phyloP scores from a whole-genome alignment of 116 monocot genomes.

The Iris pallida region DNA sequence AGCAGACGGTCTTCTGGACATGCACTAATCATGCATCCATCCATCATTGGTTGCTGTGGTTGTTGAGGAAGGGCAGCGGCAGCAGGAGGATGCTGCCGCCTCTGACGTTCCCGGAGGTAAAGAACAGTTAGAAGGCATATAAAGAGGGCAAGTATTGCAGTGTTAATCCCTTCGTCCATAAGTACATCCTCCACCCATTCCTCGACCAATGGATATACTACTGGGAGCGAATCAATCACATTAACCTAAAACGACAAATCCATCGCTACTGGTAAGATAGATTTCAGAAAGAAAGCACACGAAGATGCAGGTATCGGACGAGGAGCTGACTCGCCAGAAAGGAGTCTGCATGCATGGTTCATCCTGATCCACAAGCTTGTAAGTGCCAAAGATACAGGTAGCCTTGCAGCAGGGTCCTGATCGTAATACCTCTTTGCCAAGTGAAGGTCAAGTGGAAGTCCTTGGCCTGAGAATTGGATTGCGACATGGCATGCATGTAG shows the following conservation, averaged over 20 bases:
- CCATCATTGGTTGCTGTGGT: not conserved
- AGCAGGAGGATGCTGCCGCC: constrained; percentile 35
- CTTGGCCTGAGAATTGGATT: constrained; percentile 75
- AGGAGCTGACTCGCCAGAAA: constrained; percentile 43
- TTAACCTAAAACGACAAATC: constrained; percentile 43
- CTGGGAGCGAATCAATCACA: constrained; percentile 70
- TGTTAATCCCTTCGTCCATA: constrained; percentile 80
- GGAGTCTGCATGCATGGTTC: constrained; percentile 54
- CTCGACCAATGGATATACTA: constrained; percentile 54
- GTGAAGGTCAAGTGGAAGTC: constrained; percentile 81
- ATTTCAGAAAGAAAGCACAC: no score
- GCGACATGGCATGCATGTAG: constrained; percentile 71
- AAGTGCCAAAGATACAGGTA: constrained; percentile 83
- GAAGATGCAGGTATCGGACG: no score
- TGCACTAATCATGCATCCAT: no score
- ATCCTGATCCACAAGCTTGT: constrained; percentile 82
- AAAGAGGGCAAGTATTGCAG: constrained; percentile 62
- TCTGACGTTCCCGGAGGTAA: constrained; percentile 75
- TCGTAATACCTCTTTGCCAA: constrained; percentile 87
- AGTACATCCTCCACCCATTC: constrained; percentile 82
- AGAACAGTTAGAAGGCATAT: constrained; percentile 81
- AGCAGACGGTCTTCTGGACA: no score
- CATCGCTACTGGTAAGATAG: no score
- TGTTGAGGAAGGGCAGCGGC: constrained; percentile 25
- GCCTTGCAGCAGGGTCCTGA: constrained; percentile 69